These are phyloP conservation scores for Pyricularia pennisetigena DNA, from an alignment of 2,329 filamentous ascomycete genomes.

Conservation along the genomic window DNA sequence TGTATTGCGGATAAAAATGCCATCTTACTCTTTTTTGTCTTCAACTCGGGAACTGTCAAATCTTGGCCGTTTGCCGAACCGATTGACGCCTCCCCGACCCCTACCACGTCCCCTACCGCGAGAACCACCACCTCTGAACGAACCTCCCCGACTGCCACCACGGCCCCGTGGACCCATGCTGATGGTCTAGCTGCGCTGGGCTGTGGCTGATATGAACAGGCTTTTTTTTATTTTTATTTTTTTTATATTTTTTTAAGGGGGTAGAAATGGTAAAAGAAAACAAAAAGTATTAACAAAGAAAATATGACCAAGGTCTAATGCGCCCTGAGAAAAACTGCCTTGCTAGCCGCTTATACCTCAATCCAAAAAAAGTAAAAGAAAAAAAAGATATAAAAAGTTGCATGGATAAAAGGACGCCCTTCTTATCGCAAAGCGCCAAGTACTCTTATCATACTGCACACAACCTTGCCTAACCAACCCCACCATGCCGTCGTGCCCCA, in stretches of 20 bases:
- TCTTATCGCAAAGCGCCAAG: constrained; percentile 8
- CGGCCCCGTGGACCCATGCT: constrained; percentile 9
- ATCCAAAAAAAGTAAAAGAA: constrained; percentile 18
- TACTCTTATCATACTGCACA: constrained; percentile 43
- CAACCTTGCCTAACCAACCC: constrained; percentile 23
- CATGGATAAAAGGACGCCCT: not conserved
- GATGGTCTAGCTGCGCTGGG: not conserved
- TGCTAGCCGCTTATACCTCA: not conserved
- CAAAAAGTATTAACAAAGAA: not conserved
- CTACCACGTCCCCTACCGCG: constrained; percentile 17
- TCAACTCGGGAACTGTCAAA: constrained; percentile 37
- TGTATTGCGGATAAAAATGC: constrained; percentile 1
- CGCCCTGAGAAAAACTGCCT: not conserved
- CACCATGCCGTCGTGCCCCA: constrained; percentile 11
- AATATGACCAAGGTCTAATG: not conserved
- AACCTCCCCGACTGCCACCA: constrained; percentile 16
- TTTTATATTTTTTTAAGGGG: no score
- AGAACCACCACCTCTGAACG: constrained; percentile 20
- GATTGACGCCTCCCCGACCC: constrained; percentile 15
- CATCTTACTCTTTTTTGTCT: constrained; percentile 31
- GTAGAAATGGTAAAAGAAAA: not conserved
- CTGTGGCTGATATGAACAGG: not conserved
- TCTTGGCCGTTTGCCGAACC: constrained; percentile 21
- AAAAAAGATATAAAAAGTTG: constrained; percentile 1
- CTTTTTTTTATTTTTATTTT: no score